A percentile compares a stretch with the other conserved stretches of the same genome.
Evolutionary conservation across 1,139 yeast species (phyloP).

Genomic region (Lodderomyces jiufengensis): DNA sequence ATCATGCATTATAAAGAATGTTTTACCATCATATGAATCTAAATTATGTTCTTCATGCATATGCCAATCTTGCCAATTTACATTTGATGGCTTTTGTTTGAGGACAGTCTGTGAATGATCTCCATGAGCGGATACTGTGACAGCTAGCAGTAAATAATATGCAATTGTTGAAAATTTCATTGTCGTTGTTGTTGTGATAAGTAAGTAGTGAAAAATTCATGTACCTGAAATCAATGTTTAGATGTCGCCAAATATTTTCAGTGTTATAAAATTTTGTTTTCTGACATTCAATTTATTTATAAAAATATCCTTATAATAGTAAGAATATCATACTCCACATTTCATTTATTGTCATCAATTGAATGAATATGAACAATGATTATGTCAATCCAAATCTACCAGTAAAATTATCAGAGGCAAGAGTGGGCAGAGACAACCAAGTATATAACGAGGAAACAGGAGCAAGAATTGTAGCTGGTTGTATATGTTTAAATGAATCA

Average conservation of each 20-base stretch:
- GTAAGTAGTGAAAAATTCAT: too few relatives aligned
- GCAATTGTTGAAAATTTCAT: slow-evolving; percentile 6
- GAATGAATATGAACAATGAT: slow-evolving; percentile 4
- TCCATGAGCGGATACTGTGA: slow-evolving; percentile 19
- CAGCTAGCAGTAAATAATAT: slow-evolving; percentile 5
- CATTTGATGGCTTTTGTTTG: slow-evolving; percentile 42
- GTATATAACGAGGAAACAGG: slow-evolving; percentile 53
- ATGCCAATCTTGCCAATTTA: slow-evolving; percentile 80
- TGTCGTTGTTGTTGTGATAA: background rate
- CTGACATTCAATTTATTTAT: too few relatives aligned
- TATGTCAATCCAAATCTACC: slow-evolving; percentile 6
- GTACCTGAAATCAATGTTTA: too few relatives aligned
- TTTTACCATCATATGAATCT: slow-evolving; percentile 66
- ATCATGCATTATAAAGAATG: slow-evolving; percentile 85
- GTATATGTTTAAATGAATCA: slow-evolving; percentile 62
- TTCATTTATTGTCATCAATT: background rate
- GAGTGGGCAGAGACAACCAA: slow-evolving; percentile 39
- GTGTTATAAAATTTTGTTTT: too few relatives aligned
- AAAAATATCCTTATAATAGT: too few relatives aligned
- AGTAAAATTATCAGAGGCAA: slow-evolving; percentile 18
- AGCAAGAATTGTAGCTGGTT: slow-evolving; percentile 88
- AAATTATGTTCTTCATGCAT: slow-evolving; percentile 85
- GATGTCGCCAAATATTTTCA: too few relatives aligned
- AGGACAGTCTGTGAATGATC: slow-evolving; percentile 8
- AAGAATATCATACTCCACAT: too few relatives aligned